Evolutionary conservation across 345 rosid genomes (phyloP).

Genomic region (Crucihimalaya himalaica): DNA sequence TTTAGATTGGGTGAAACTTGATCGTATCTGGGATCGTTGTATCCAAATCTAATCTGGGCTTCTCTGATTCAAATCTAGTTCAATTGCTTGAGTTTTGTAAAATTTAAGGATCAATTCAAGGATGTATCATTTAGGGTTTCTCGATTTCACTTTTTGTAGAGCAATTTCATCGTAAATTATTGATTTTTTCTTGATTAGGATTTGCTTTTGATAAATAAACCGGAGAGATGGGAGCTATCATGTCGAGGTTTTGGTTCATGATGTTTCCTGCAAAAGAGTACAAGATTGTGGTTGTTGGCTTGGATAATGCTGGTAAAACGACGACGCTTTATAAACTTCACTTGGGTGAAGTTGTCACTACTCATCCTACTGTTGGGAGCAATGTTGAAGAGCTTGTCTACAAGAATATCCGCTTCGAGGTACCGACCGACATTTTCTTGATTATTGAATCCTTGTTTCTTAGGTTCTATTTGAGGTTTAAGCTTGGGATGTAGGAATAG

Average conservation of each 20-base stretch:
- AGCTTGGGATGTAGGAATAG: neutral
- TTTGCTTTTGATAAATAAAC: neutral
- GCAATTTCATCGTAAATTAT: neutral
- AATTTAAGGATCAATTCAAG: too few relatives aligned
- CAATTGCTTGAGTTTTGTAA: neutral
- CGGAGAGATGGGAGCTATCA: constrained; percentile 70
- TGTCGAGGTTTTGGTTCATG: constrained; percentile 95
- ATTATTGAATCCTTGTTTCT: neutral
- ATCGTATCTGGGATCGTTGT: constrained; percentile 13
- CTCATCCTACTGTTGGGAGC: constrained; percentile 95
- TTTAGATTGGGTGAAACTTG: neutral
- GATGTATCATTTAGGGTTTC: too few relatives aligned
- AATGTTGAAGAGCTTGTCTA: constrained; percentile 97
- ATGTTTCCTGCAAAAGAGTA: constrained; percentile 94
- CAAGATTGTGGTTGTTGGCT: constrained; percentile 94
- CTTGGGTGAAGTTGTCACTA: constrained; percentile 92
- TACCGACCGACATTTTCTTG: constrained; percentile 2
- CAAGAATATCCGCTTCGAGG: constrained; percentile 96
- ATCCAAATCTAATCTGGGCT: constrained; percentile 25
- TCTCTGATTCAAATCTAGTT: constrained; percentile 18
- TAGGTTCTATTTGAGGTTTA: neutral
- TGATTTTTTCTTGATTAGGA: neutral
- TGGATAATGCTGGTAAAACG: constrained; percentile 97
- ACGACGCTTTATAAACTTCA: constrained; percentile 96
- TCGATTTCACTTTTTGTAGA: neutral